Percentiles rank a stretch among this genome's conserved stretches.
These are phyloP conservation scores for Tulasnella sp. DNA, from an alignment of 768 basidiomycete genomes.

Conservation along the genomic window DNA sequence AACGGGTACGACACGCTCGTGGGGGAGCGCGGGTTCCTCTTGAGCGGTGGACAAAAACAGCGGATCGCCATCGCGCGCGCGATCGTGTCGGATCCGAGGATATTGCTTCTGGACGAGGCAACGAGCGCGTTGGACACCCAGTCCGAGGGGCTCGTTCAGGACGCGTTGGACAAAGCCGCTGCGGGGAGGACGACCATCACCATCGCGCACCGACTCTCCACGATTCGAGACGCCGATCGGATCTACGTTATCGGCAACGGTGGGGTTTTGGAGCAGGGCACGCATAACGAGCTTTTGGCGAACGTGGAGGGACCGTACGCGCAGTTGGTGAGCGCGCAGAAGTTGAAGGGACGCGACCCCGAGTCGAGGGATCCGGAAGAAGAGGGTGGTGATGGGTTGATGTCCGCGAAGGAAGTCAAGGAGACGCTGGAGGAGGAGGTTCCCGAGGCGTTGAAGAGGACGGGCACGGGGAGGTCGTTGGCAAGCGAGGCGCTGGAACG, in stretches of 20 bases:
- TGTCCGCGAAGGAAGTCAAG: constrained; percentile 37
- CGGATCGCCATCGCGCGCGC: constrained; percentile 39
- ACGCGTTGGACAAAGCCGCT: constrained; percentile 82
- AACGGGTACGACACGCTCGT: constrained; percentile 35
- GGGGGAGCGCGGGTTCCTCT: constrained; percentile 34
- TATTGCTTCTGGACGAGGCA: too few species aligned
- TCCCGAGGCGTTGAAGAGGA: constrained; percentile 44
- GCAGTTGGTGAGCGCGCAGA: constrained; percentile 24
- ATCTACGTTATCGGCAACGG: constrained; percentile 48
- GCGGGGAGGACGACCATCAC: constrained; percentile 89
- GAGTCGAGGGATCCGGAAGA: constrained; percentile 20
- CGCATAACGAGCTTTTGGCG: constrained; percentile 25
- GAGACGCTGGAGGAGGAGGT: constrained; percentile 46
- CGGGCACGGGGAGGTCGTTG: constrained; percentile 42
- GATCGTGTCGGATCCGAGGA: too few species aligned
- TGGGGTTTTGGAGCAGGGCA: constrained; percentile 29
- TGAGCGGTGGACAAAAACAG: constrained; percentile 39
- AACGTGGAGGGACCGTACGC: constrained; percentile 22
- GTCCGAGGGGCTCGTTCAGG: constrained; percentile 90
- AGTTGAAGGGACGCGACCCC: constrained; percentile 23
- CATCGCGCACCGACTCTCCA: constrained; percentile 88
- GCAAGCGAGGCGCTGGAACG: constrained; percentile 55
- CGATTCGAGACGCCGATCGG: constrained; percentile 82
- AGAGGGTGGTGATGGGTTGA: constrained; percentile 13
- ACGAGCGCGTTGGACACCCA: constrained; percentile 85